Base-by-base conservation (phyloP, 2,329 filamentous ascomycete genomes). In the Fusarium duplospermum region DNA sequence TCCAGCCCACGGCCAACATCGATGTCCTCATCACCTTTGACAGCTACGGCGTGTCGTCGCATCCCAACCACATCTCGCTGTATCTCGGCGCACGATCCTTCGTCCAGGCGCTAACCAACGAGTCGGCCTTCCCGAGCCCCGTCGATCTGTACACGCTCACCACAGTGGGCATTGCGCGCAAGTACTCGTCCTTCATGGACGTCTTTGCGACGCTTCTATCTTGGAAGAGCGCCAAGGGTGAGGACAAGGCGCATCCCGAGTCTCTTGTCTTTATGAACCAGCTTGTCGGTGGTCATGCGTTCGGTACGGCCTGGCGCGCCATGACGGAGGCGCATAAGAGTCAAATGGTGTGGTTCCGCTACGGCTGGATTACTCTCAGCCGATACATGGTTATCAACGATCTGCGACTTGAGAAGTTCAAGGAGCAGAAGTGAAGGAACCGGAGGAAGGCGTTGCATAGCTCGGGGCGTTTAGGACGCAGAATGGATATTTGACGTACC, bases 331-430 rank as follows among this genome's bases (percentile, higher is more conserved):
- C 94, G 31, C 96, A 99, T 85, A 87, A 91, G 84, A 98, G 95
- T 82, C 96, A 99, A 88, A 99, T 99, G 96, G 90, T 94, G 40
- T 99, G 96, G 96, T 99, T 98, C 81, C 90, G 96, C 9, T 98
- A 95, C 89, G 94, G 95, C 4, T 99, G 95, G 95, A 98, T 99
- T 80, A 88, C 90, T 0, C 81, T 98, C 66, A 96, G 95, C 79
- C 88, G 96, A 70, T 99, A 98, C 84, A 98, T 99, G 96, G 89
- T 95, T 66, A 89, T 98, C 35, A 99, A 99, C 83, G 95, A 98
- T 81, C 81, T 99, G 83, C 89, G 87, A 79, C 81, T 89, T 35
- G 88, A 89, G 73, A 84, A 83, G 68, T 78, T 81, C 42, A 69
- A 77, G 70, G 35, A 61, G 56, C 33, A 18, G 31, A 45, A 45